Base-by-base conservation (phyloP, 148 eudicot species). In the Heliamphora exappendiculata region DNA sequence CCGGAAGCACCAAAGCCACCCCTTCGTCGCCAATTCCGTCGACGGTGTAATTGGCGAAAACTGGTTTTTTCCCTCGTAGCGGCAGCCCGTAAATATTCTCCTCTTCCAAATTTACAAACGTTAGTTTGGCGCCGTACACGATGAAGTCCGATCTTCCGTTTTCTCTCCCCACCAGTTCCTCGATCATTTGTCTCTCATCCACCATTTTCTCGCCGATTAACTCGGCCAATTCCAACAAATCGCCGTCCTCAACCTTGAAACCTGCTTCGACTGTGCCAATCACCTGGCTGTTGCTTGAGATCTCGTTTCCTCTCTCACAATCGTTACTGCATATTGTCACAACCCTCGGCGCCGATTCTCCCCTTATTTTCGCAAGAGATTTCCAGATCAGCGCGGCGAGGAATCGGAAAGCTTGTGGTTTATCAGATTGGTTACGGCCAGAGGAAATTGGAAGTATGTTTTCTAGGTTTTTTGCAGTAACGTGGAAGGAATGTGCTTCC, bases 71-170 rank as follows among this genome's bases (percentile, higher is more conserved):
- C 19, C 90, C 93, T 14, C 80, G 67, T 17, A 85, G 41, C 14
- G 81, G 70, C 5, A 93, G 70, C 10, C 85, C 93, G 50, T 93
- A 91, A 17, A 88, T 24, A 34, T 81, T 57, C 2, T 65, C 79
- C 9, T 75, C 85, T 64, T 87, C 91, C 82, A 93, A 74, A 73
- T 91, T 82, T 24, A 91, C 84, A 54, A 93, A 91, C 11, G 94
- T 91, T 41, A 93, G 75, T 72, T 85, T 85, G 60, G 93, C 87
- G 1, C 98, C 98, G 24, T 91, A 91, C 0, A 93, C 42, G 33
- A 88, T 26, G 11, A 83, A 88, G 75, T 93, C 91, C 4, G 58
- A 62, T 26, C 60, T 64, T 11, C 73, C 82, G 1, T 59, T 57
- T 1, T 80, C 85, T 28, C 28, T 73, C 67, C 73, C 83, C 57